Evolutionary conservation across 1,284 basidiomycete genomes (phyloP).

Genomic region (Ganoderma sp.): DNA sequence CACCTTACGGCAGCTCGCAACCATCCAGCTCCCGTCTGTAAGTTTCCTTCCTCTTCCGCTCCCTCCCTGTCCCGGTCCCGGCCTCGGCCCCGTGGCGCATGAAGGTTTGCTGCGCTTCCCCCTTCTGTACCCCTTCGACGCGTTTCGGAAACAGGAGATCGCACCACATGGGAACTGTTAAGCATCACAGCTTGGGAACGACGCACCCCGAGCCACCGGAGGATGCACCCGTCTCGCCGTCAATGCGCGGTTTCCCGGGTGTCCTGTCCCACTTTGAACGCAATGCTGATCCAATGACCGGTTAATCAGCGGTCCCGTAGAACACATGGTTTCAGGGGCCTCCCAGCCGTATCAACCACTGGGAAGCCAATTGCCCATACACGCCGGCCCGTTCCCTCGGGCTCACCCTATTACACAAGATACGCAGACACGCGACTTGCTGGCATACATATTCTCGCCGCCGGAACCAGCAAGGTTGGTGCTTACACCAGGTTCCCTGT

Average conservation of each 20-base stretch:
- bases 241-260: conserved; percentile 2
- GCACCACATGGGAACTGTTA: background rate
- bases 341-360: conserved; percentile 28
- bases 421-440: conserved; percentile 65
- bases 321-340: conserved; percentile 29
- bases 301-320: conserved; percentile 33
- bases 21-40: conserved; percentile 31
- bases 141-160: background rate
- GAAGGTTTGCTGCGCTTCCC: conserved; percentile 8
- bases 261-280: conserved; percentile 8
- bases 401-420: conserved; percentile 56
- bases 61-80: conserved; percentile 1
- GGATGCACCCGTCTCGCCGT: background rate
- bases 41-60: conserved; percentile 23
- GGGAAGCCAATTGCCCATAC: conserved; percentile 28
- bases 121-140: conserved; percentile 1
- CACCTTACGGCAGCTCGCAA: conserved; percentile 30
- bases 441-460: conserved; percentile 74
- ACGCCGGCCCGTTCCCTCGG: conserved; percentile 36
- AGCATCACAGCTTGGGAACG: conserved; percentile 3
- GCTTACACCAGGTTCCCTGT: conserved; percentile 12
- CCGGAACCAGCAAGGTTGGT: conserved; percentile 59
- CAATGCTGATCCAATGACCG: conserved; percentile 28
- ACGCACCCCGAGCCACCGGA: conserved; percentile 1
- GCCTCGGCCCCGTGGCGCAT: conserved; percentile 3